Conservation (phyloP, 495 filamentous ascomycete species). For the Platismatia glauca region DNA sequence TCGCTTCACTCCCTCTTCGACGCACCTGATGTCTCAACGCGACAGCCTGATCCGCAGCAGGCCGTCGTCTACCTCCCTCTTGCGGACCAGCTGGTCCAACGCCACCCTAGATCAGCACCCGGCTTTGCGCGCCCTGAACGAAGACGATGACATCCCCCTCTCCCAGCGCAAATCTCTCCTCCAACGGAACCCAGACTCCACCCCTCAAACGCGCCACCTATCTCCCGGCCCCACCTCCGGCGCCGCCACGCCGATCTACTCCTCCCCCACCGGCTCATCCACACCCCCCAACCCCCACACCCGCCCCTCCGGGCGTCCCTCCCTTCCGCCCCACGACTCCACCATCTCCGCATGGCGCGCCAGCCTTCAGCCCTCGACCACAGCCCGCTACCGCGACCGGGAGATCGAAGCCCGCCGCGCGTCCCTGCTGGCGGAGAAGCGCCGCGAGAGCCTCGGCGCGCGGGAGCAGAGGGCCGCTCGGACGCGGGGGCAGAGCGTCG, state of each 20-base stretch:
- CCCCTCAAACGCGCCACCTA: constrained; percentile 17
- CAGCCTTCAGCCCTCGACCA: constrained; percentile 19
- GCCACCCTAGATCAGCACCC: constrained; percentile 9
- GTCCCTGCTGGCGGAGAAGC: constrained; percentile 36
- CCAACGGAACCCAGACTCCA: constrained; percentile 15
- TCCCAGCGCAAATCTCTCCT: constrained; percentile 21
- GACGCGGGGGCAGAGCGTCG: constrained; percentile 38
- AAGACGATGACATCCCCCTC: constrained; percentile 23
- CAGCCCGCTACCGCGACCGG: constrained; percentile 26
- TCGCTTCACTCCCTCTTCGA: constrained; percentile 16
- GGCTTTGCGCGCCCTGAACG: constrained; percentile 3
- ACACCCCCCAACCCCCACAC: constrained; percentile 3
- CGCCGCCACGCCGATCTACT: not conserved
- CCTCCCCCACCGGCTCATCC: constrained; percentile 7
- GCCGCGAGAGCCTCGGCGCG: constrained; percentile 15
- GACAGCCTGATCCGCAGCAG: constrained; percentile 11
- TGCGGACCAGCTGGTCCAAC: constrained; percentile 8
- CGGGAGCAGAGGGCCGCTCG: constrained; percentile 7
- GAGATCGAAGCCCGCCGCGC: constrained; percentile 33
- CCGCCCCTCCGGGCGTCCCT: not conserved
- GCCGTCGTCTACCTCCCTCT: constrained; percentile 19
- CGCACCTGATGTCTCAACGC: constrained; percentile 17
- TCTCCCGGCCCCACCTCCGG: constrained; percentile 7
- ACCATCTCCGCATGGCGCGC: constrained; percentile 25
- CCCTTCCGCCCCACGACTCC: constrained; percentile 20